A percentile compares a stretch with the other conserved stretches of the same genome.
These are phyloP conservation scores for Lumnitzera racemosa DNA, from an alignment of 345 rosid species.

Conservation along the genomic window DNA sequence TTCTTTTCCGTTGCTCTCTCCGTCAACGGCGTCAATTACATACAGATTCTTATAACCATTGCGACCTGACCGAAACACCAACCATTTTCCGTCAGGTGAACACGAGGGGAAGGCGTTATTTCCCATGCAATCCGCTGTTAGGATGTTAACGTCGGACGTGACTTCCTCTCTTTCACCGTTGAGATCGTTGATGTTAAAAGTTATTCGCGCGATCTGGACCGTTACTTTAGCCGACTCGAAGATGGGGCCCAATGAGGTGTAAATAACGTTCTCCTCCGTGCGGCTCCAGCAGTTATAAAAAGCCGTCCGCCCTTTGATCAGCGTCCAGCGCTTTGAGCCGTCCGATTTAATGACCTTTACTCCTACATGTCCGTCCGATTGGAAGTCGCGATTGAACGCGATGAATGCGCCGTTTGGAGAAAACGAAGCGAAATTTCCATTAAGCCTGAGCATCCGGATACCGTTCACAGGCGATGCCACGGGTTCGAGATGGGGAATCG, in stretches of 20 bases:
- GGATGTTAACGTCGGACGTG: constrained; percentile 52
- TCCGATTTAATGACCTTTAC: constrained; percentile 48
- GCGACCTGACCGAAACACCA: constrained; percentile 80
- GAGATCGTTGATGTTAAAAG: constrained; percentile 35
- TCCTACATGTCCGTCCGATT: constrained; percentile 34
- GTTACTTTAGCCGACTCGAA: constrained; percentile 36
- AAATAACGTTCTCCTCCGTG: constrained; percentile 55
- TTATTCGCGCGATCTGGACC: constrained; percentile 78
- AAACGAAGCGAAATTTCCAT: constrained; percentile 62
- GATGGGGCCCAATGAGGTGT: constrained; percentile 73
- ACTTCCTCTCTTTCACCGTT: constrained; percentile 33
- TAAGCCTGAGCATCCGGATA: constrained; percentile 49
- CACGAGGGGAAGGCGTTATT: constrained; percentile 85
- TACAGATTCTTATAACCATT: constrained; percentile 67
- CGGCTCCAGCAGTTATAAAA: constrained; percentile 88
- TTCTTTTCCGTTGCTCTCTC: constrained; percentile 41
- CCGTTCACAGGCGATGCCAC: constrained; percentile 49
- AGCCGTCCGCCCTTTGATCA: constrained; percentile 52
- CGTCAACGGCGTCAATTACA: constrained; percentile 50
- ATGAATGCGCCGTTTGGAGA: constrained; percentile 55
- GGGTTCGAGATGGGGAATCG: constrained; percentile 54
- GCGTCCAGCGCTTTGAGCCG: constrained; percentile 75
- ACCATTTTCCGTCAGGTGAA: constrained; percentile 72
- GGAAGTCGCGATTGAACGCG: constrained; percentile 46
- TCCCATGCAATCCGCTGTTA: constrained; percentile 61